Conservation (phyloP, 306 rosid genomes). For the Castanea mollissima region DNA sequence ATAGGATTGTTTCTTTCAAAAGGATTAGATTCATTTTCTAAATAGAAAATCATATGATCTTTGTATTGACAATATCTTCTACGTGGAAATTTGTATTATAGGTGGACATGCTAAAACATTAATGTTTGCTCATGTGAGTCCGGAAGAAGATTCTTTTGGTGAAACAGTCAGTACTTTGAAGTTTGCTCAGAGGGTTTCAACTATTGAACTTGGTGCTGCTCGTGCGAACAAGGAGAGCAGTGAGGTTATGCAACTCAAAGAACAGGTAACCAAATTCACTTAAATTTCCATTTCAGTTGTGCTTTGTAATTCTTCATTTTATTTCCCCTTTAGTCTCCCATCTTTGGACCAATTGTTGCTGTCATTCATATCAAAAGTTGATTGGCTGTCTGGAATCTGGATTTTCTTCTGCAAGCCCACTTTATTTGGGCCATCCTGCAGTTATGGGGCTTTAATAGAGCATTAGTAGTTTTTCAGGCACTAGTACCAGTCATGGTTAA, state of each 20-base stretch:
- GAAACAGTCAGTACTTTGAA: slow-evolving; percentile 86
- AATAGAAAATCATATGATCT: neutral
- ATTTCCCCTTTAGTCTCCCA: neutral
- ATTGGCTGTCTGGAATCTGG: neutral
- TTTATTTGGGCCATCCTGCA: neutral
- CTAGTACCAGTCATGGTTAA: neutral
- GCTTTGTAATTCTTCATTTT: neutral
- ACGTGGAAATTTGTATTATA: slow-evolving; percentile 28
- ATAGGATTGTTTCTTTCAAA: neutral
- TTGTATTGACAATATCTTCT: slow-evolving; percentile 14
- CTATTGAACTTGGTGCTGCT: slow-evolving; percentile 88
- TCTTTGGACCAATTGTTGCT: neutral
- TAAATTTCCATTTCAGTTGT: neutral
- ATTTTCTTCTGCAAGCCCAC: neutral
- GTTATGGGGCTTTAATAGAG: neutral
- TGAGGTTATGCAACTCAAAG: slow-evolving; percentile 80
- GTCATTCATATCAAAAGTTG: no score
- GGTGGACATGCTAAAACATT: slow-evolving; percentile 97
- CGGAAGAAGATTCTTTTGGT: slow-evolving; percentile 81
- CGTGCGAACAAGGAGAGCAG: slow-evolving; percentile 68
- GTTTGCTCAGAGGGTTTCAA: slow-evolving; percentile 89
- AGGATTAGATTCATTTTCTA: no score
- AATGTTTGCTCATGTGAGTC: slow-evolving; percentile 96
- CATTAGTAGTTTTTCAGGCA: neutral
- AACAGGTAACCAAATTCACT: slow-evolving; percentile 52